Evolutionary conservation across 176 grass and related monocot species (phyloP), one percentile per base, ranked within the genome.

Genomic region (Juncus effusus): DNA sequence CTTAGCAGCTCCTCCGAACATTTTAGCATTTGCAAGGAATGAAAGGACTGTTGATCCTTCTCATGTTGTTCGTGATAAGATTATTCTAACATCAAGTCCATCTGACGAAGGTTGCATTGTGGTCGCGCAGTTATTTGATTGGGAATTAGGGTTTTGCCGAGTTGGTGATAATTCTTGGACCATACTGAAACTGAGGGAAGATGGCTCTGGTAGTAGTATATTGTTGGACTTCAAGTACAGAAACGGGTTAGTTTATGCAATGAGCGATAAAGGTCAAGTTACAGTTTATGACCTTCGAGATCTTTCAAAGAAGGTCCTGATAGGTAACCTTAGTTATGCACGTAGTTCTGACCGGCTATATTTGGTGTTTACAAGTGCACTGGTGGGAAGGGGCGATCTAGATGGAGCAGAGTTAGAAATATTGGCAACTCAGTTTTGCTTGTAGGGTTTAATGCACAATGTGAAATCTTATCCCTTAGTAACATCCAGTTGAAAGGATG

Each of bases 291-390:
- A 70, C 67, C 52, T 70, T 57, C 7, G 38, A 7, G 56, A 39
- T 39, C 67, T 57, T 57, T 36, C 36, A 38, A 54, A 40, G 36
- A 57, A 15, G 52, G 56, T 7, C 13, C 40, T 57, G 16, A 38
- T 39, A 41, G 14, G 35, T 40, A 56, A 28, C 19, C 19, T 40
- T 38, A 54, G 40, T 10, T 40, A 70, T 4, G 40, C 53, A 13
- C 16, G 36, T 5, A 1, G 3, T 14, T 3, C 49, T 3, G 35
- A 56, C 5, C 5, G 5, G 50, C 10, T 70, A 40, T 19, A 55
- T 57, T 36, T 70, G 5, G 52, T 70, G 13, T 70, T 51, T 42
- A 40, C 16, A 70, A 58, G 47, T 70, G 67, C 50, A 56, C 41
- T 54, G 7, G 19, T 56, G 38, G 56, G 4, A 6, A 5, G 9